Evolutionary conservation across 495 filamentous ascomycete genomes (phyloP).

Genomic region (Talaromyces stipitatus): DNA sequence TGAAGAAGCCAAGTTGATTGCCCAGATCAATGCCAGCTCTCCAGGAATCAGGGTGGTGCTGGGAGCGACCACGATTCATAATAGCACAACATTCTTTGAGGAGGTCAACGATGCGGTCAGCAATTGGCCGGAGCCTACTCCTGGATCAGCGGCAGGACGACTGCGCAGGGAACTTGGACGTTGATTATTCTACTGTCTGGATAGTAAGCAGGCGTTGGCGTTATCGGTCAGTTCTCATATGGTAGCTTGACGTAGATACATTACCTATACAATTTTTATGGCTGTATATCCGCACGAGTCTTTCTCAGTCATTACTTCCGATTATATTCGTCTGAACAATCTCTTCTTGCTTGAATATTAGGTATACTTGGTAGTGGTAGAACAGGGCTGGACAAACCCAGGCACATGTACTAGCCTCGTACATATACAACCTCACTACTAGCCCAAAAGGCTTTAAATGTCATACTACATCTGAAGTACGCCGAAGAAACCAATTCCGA

Average conservation of each 20-base stretch:
- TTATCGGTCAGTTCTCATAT: background rate
- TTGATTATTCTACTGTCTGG: conserved; percentile 11
- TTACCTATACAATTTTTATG: no score
- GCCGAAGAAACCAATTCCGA: background rate
- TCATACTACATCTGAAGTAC: no score
- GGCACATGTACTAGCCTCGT: no score
- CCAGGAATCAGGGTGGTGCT: conserved; percentile 85
- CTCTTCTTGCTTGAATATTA: no score
- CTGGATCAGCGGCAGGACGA: conserved; percentile 63
- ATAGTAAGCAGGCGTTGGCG: background rate
- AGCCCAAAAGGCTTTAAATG: no score
- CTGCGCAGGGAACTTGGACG: conserved; percentile 55
- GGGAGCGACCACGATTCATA: conserved; percentile 77
- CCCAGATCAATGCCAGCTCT: conserved; percentile 82
- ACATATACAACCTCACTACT: no score
- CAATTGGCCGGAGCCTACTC: conserved; percentile 69
- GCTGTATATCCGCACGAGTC: no score
- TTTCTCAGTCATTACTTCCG: no score
- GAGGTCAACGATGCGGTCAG: conserved; percentile 73
- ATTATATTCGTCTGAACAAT: no score
- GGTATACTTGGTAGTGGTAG: no score
- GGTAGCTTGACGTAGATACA: background rate
- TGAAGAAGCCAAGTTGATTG: conserved; percentile 92
- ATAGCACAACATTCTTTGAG: conserved; percentile 79
- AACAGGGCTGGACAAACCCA: background rate